Percentiles rank a stretch among this genome's conserved stretches.
phyloP scores from a whole-genome alignment of 306 rosid genomes.

The Casuarina cunninghamiana region DNA sequence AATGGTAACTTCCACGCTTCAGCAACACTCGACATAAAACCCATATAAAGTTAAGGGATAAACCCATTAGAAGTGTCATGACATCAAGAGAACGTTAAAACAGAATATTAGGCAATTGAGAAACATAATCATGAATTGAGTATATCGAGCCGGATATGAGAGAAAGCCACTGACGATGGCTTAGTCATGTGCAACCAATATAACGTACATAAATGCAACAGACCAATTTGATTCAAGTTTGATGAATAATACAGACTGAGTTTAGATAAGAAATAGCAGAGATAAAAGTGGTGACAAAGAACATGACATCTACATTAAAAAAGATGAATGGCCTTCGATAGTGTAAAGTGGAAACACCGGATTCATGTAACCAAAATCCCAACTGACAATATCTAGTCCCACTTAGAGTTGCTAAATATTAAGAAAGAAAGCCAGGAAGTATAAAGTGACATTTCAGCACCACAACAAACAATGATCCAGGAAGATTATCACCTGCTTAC shows the following conservation, averaged over 20 bases:
- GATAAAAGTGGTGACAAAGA: background rate
- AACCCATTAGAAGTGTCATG: background rate
- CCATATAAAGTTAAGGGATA: background rate
- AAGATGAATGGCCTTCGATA: background rate
- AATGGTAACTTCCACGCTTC: background rate
- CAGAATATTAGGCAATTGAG: background rate
- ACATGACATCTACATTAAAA: background rate
- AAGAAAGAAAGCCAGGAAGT: background rate
- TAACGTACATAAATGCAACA: background rate
- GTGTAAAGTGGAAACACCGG: background rate
- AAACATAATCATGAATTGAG: background rate
- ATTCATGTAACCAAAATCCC: background rate
- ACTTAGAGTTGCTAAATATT: background rate
- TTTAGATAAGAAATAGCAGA: background rate
- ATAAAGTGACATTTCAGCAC: background rate
- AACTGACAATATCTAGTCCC: background rate
- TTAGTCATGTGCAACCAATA: background rate
- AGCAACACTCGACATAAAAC: background rate
- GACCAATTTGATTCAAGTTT: background rate
- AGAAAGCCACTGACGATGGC: background rate
- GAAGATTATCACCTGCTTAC: conserved; percentile 67
- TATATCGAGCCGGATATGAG: background rate
- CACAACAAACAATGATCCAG: background rate
- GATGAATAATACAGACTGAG: background rate
- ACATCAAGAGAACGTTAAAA: background rate